Evolutionary conservation across 202 grass and related monocot species (phyloP).

Genomic region (Zizania palustris): DNA sequence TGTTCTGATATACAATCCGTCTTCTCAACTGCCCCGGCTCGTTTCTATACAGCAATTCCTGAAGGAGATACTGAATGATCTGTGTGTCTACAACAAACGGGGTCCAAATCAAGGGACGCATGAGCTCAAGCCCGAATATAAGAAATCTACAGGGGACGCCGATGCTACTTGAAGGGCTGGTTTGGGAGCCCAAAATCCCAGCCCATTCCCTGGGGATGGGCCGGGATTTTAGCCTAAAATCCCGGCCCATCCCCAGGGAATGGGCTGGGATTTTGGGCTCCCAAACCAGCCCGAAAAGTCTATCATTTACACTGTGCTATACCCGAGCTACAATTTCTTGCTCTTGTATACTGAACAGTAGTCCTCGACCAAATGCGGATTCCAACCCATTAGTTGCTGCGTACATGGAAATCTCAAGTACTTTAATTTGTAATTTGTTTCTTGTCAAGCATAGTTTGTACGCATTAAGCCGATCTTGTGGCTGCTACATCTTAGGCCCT

Average conservation of each 20-base stretch:
- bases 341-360: not conserved
- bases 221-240: too few relatives aligned
- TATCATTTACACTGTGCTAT: not conserved
- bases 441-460: slow-evolving; percentile 17
- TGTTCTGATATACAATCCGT: not conserved
- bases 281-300: too few relatives aligned
- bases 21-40: slow-evolving; percentile 22
- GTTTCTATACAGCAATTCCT: slow-evolving; percentile 77
- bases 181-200: too few relatives aligned
- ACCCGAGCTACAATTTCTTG: not conserved
- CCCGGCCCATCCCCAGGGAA: too few relatives aligned
- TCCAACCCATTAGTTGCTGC: not conserved
- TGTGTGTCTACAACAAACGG: slow-evolving; percentile 92
- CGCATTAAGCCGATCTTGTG: not conserved
- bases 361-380: not conserved
- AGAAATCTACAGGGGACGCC: slow-evolving; percentile 58
- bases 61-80: slow-evolving; percentile 90
- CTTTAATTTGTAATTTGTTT: not conserved
- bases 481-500: not conserved
- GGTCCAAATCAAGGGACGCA: slow-evolving; percentile 93
- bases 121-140: slow-evolving; percentile 96
- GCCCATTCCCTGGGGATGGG: too few relatives aligned
- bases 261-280: too few relatives aligned
- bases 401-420: not conserved
- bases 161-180: slow-evolving; percentile 39